Base-by-base conservation (phyloP, 306 rosid species). In the Phaseolus lunatus region DNA sequence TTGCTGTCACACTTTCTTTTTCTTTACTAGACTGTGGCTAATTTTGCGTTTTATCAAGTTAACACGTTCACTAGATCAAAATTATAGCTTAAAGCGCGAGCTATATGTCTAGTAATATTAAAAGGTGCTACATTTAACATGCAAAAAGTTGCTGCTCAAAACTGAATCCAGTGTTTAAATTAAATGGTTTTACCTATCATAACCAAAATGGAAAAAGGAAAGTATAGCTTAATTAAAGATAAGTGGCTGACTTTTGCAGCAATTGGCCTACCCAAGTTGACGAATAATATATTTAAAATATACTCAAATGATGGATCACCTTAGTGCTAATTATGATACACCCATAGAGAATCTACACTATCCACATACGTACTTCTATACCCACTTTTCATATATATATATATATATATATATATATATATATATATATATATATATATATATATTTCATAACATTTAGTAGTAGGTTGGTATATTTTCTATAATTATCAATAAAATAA, bases 171-270 rank as follows among this genome's bases (percentile, higher is more conserved):
- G 35, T 26, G 59, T 8, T 67, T 68, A 27, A 57, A 27, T 67
- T 68, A 43, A 57, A 27, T 19, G 59, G 9, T 43, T 67, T 77
- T 27, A 11, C 47, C 35, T 39, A 67, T 37, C 29, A 61, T 9
- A 63, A n/a, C 29, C 29, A 9, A 3, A 52, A 77, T 11, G 0
- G 9, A 23, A 20, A 18, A 41, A 41, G 35, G 56, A 64, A 67
- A 22, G 70, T 68, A 16, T 61, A 44, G 8, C 43, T 57, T 69
- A 45, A 18, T 59, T 56, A 76, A 65, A 50, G 58, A 14, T 43
- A 57, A 78, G 76, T 58, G 63, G 82, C 82, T 69, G 76, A 58
- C 24, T 78, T 56, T 71, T 68, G 69, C 76, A 69, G 76, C 37
- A 52, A 56, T 19, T 67, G 37, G 44, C 68, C 68, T 56, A 67